These are phyloP conservation scores for Phytophthora pisi DNA, from an alignment of 352 stramenopile genomes.

Conservation along the genomic window DNA sequence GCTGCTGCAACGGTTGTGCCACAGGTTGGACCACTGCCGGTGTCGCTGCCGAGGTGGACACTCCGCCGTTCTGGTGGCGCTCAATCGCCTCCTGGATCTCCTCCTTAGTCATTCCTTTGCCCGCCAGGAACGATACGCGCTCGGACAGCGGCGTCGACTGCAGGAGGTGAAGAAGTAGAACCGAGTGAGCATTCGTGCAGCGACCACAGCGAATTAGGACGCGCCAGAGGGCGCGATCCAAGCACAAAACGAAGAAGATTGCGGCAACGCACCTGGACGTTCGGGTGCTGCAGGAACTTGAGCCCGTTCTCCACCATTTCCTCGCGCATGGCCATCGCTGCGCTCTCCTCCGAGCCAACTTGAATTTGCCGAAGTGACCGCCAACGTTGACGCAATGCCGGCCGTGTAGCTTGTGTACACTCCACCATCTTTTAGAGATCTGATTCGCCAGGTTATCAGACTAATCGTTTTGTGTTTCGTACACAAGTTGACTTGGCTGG, in stretches of 20 bases:
- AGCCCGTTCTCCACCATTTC: slow-evolving; percentile 83
- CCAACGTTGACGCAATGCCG: not conserved
- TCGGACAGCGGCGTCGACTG: slow-evolving; percentile 73
- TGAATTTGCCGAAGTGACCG: slow-evolving; percentile 25
- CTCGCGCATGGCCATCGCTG: slow-evolving; percentile 42
- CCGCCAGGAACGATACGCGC: slow-evolving; percentile 78
- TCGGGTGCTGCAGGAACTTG: slow-evolving; percentile 84
- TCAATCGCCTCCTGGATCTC: slow-evolving; percentile 85
- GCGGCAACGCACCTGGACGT: slow-evolving; percentile 58
- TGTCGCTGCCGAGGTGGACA: not conserved
- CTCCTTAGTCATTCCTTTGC: slow-evolving; percentile 82
- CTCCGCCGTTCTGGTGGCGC: slow-evolving; percentile 47
- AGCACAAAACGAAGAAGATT: not conserved
- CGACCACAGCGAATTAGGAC: slow-evolving; percentile 1
- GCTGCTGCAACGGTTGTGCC: slow-evolving; percentile 14
- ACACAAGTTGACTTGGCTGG: slow-evolving; percentile 22
- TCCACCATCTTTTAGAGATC: not conserved
- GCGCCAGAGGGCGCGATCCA: not conserved
- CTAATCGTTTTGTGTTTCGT: not conserved
- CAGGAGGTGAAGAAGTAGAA: not conserved
- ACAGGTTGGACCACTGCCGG: not conserved
- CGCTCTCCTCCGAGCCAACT: slow-evolving; percentile 20
- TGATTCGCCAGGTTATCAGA: not conserved
- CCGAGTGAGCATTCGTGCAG: not conserved
- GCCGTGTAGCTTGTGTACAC: not conserved